A percentile compares a stretch with the other conserved stretches of the same genome.
phyloP scores from a whole-genome alignment of 306 rosid species.

The Prinsepia uniflora region DNA sequence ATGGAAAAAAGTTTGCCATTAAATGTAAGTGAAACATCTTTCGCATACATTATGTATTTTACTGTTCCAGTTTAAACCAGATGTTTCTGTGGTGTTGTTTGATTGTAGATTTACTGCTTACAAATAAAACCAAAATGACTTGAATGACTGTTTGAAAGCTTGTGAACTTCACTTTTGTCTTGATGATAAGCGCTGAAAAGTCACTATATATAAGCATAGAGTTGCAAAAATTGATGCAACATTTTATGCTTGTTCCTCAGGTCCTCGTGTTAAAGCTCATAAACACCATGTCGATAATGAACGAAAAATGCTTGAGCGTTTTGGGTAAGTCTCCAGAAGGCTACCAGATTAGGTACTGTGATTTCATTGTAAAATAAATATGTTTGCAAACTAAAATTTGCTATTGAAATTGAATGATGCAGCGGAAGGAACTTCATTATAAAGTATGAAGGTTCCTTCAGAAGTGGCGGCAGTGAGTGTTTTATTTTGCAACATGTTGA shows the following conservation, averaged over 20 bases:
- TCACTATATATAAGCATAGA: neutral
- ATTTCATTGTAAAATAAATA: neutral
- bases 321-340: conserved; percentile 33
- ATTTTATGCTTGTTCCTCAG: conserved; percentile 21
- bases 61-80: neutral
- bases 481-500: conserved; percentile 36
- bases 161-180: neutral
- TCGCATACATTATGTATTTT: neutral
- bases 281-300: conserved; percentile 29
- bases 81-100: neutral
- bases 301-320: conserved; percentile 34
- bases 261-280: conserved; percentile 41
- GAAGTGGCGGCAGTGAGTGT: conserved; percentile 31
- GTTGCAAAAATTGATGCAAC: neutral
- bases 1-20: conserved; percentile 31
- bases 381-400: neutral
- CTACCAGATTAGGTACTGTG: neutral
- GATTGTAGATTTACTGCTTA: neutral
- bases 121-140: neutral
- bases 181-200: neutral
- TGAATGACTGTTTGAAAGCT: neutral
- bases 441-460: conserved; percentile 35
- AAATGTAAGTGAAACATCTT: conserved; percentile 21
- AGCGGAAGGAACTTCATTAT: conserved; percentile 39
- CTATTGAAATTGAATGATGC: conserved; percentile 9